Evolutionary conservation across 371 early-diverging fungal species (phyloP), one percentile per base, ranked within the genome.

Genomic region (Rhizopus arrhizus): DNA sequence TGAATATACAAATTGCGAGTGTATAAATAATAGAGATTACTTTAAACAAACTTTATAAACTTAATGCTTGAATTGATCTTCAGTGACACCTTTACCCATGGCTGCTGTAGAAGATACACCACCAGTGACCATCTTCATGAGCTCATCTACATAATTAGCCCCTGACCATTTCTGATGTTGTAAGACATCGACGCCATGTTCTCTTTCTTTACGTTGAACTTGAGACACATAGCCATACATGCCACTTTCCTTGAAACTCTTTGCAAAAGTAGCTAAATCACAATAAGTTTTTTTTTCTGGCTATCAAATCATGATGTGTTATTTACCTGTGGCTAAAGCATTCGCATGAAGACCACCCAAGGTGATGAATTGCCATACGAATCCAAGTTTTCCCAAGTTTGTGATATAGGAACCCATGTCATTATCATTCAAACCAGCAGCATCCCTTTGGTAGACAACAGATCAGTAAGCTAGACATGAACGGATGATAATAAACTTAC

Each of bases 91-190:
- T 59, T 87, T 85, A 63, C 97, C 98, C 96, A 98, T 95, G 65
- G 98, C 96, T 15, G 97, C 91, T n/a, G 97, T 97, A 40, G 95
- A 87, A 12, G 94, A 87, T 45, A 96, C 91, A 78, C 97, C 98
- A 63, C 97, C 96, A 15, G 89, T 87, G 62, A 94, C 97, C 38
- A 91, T 86, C 75, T 92, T 91, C 83, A 97, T 95, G 52, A 95
- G 74, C 62, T 90, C 86, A 75, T 98, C 98, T 59, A 90, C 87
- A 83, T 94, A 97, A 80, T 89, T 86, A 46, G 98, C 97, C 61
- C 98, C 98, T n/a, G 95, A 94, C 98, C 98, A 98, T 74, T 92
- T 96, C 75, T 98, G 97, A 74, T 98, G 98, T 31, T 91, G 85
- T 40, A 98, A 82, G 33, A 95, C 95, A 80, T 98, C 98, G 45